A percentile compares a stretch with the other conserved stretches of the same genome.
Evolutionary conservation across 345 rosid species (phyloP).

Genomic region (Odontarrhena argentea): DNA sequence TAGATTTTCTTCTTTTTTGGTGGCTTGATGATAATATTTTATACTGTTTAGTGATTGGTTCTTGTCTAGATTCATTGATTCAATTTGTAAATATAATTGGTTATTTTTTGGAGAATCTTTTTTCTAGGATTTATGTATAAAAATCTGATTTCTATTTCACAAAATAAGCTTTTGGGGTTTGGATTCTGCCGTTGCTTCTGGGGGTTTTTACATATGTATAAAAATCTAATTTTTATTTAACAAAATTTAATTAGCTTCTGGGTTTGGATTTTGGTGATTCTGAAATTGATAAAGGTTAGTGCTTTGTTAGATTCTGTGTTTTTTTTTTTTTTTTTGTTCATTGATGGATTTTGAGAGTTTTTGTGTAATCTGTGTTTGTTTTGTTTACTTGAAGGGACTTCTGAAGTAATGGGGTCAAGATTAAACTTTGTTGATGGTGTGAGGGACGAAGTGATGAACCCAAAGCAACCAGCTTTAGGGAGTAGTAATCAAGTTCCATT

Average conservation of each 20-base stretch:
- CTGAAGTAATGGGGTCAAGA: constrained; percentile 38
- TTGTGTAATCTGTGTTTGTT: constrained; percentile 8
- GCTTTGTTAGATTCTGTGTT: constrained; percentile 3
- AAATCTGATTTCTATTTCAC: constrained; percentile 13
- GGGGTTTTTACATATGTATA: constrained; percentile 15
- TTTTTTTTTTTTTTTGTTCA: neutral
- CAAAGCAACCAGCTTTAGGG: constrained; percentile 49
- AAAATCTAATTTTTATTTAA: constrained; percentile 17
- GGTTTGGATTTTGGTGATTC: neutral
- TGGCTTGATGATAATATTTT: constrained; percentile 6
- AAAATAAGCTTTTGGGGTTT: neutral
- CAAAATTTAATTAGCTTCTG: neutral
- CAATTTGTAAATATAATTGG: constrained; percentile 24
- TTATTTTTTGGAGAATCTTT: constrained; percentile 14
- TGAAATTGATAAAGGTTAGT: neutral
- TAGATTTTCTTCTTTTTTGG: neutral
- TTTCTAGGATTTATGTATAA: constrained; percentile 16
- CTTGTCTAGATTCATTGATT: constrained; percentile 32
- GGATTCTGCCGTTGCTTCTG: constrained; percentile 1
- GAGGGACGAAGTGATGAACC: constrained; percentile 41
- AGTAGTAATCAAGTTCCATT: constrained; percentile 35
- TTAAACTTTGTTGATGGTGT: constrained; percentile 55
- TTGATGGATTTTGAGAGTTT: neutral
- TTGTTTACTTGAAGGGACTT: neutral
- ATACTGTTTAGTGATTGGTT: constrained; percentile 30